Evolutionary conservation across 352 stramenopile species (phyloP).

Genomic region (Peronospora farinosa): DNA sequence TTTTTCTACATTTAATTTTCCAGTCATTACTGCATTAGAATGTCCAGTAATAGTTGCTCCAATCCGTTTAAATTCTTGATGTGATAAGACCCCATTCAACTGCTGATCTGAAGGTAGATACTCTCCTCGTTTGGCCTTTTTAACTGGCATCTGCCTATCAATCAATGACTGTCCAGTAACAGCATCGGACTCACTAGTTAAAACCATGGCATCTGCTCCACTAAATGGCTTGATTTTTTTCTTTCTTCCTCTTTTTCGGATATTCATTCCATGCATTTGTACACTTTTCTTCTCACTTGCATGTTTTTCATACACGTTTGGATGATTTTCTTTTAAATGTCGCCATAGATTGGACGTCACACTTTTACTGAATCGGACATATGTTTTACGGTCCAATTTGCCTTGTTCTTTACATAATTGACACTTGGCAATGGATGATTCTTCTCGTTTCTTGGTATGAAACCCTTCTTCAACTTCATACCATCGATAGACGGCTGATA

Average conservation of each 20-base stretch:
- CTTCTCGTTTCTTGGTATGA: conserved; percentile 55
- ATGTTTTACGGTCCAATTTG: conserved; percentile 58
- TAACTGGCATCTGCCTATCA: conserved; percentile 16
- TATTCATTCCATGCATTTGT: conserved; percentile 56
- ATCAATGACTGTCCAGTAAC: conserved; percentile 23
- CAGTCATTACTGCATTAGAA: background rate
- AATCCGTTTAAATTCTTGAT: background rate
- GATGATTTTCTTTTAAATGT: conserved; percentile 77
- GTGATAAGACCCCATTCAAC: background rate
- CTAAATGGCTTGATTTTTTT: conserved; percentile 30
- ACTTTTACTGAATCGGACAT: conserved; percentile 76
- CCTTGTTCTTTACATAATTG: conserved; percentile 53
- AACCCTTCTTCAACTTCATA: conserved; percentile 69
- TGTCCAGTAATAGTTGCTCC: background rate
- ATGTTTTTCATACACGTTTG: conserved; percentile 65
- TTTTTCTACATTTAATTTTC: conserved; percentile 43
- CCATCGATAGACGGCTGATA: conserved; percentile 75
- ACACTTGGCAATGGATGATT: conserved; percentile 66
- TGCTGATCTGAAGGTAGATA: conserved; percentile 32
- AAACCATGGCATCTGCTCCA: conserved; percentile 6
- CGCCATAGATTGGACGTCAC: conserved; percentile 81
- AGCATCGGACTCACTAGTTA: background rate
- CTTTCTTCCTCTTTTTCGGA: conserved; percentile 56
- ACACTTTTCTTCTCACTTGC: conserved; percentile 69
- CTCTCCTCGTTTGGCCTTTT: conserved; percentile 39